Percentiles rank a stretch among this genome's conserved stretches.
phyloP scores from a whole-genome alignment of 2,329 filamentous ascomycete species.

The Tolypocladium pustulatum region DNA sequence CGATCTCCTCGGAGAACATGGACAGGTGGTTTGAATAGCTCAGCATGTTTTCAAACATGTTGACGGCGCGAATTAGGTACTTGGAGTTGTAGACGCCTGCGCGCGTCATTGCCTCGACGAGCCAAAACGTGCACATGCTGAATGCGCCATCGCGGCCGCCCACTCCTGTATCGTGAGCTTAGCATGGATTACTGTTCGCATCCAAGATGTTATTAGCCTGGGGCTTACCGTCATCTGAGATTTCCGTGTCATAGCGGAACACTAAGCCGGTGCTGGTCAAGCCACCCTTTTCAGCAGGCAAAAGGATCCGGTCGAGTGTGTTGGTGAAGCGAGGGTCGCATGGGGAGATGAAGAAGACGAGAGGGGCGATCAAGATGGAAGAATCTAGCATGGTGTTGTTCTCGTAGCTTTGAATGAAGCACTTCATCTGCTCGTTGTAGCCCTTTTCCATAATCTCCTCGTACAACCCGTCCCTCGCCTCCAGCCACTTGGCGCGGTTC shows the following conservation, averaged over 20 bases:
- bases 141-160: conserved; percentile 68
- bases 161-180: conserved; percentile 38
- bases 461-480: conserved; percentile 55
- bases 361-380: conserved; percentile 63
- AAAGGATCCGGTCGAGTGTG: conserved; percentile 62
- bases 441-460: conserved; percentile 69
- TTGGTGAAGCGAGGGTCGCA: conserved; percentile 66
- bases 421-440: conserved; percentile 59
- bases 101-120: conserved; percentile 66
- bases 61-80: conserved; percentile 51
- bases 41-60: conserved; percentile 68
- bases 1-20: conserved; percentile 75
- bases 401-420: conserved; percentile 70
- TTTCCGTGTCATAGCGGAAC: conserved; percentile 61
- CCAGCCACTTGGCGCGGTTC: conserved; percentile 55
- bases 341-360: conserved; percentile 71
- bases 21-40: conserved; percentile 65
- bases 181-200: conserved; percentile 7
- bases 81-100: conserved; percentile 55
- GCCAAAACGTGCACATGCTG: conserved; percentile 76
- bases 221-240: conserved; percentile 54
- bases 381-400: conserved; percentile 60
- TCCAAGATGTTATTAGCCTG: neutral
- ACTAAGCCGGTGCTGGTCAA: conserved; percentile 66
- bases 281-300: conserved; percentile 63